Conservation (phyloP, 1,284 basidiomycete genomes). For the Trichosporon asahii region DNA sequence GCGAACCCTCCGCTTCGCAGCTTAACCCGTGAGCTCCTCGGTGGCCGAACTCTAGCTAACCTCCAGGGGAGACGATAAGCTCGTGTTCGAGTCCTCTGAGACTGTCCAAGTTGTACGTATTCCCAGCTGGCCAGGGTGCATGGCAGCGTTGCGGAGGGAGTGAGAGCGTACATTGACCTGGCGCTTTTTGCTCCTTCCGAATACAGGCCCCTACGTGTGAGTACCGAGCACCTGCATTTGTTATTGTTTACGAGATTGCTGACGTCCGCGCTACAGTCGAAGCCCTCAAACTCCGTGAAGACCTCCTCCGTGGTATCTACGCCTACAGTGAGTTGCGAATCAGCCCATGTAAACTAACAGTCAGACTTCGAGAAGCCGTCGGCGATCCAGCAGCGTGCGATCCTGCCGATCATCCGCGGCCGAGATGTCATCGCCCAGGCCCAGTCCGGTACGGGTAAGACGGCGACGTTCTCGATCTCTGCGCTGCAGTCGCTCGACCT, state of each 20-base stretch:
- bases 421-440: constrained; percentile 98
- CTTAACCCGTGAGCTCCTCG: constrained; percentile 43
- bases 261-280: constrained; percentile 67
- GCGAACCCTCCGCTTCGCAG: constrained; percentile 26
- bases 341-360: background rate
- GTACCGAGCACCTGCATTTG: constrained; percentile 17
- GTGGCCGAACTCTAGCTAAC: background rate
- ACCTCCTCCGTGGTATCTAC: constrained; percentile 93
- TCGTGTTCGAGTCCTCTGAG: constrained; percentile 97
- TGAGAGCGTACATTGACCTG: constrained; percentile 47
- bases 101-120: constrained; percentile 67
- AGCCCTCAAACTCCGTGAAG: constrained; percentile 90
- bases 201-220: constrained; percentile 53
- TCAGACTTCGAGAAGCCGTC: constrained; percentile 98
- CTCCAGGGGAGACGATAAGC: constrained; percentile 61
- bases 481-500: constrained; percentile 93
- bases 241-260: constrained; percentile 40
- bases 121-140: constrained; percentile 24
- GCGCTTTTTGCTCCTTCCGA: constrained; percentile 51
- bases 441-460: constrained; percentile 99
- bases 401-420: constrained; percentile 89
- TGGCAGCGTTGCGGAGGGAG: constrained; percentile 45
- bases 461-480: constrained; percentile 94
- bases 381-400: constrained; percentile 97
- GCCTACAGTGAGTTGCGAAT: constrained; percentile 80